These are phyloP conservation scores for Wickerhamiella siamensis DNA, from an alignment of 805 yeast genomes.

Conservation along the genomic window DNA sequence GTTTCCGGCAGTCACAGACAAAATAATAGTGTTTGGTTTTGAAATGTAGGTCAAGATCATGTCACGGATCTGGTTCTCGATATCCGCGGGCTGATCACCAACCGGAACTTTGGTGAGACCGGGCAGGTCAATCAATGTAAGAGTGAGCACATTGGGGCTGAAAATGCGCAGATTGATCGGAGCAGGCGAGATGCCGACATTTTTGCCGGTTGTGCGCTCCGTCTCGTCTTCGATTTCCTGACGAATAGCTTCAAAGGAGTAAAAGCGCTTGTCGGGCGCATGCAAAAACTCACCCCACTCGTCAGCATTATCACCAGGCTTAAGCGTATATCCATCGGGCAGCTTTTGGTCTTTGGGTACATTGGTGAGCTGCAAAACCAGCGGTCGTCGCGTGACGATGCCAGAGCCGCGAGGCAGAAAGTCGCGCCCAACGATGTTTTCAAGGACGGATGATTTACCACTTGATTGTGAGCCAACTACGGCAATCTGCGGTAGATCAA, in stretches of 20 bases:
- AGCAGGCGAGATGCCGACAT: constrained; percentile 74
- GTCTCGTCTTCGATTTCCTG: constrained; percentile 86
- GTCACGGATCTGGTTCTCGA: constrained; percentile 85
- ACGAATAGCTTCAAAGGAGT: constrained; percentile 78
- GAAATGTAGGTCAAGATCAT: constrained; percentile 87
- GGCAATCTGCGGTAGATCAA: constrained; percentile 87
- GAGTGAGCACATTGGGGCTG: constrained; percentile 86
- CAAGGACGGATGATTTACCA: constrained; percentile 81
- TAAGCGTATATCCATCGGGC: constrained; percentile 20
- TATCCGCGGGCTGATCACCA: constrained; percentile 97
- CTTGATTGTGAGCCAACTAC: constrained; percentile 87
- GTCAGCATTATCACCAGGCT: constrained; percentile 23
- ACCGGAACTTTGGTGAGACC: constrained; percentile 97
- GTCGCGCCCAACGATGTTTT: constrained; percentile 83
- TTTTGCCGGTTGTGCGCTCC: constrained; percentile 57
- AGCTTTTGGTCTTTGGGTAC: constrained; percentile 3
- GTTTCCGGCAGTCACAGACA: constrained; percentile 92
- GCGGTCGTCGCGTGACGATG: constrained; percentile 79
- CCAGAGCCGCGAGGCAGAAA: constrained; percentile 88
- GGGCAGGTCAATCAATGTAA: constrained; percentile 91
- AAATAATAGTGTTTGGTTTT: constrained; percentile 85
- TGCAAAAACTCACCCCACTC: constrained; percentile 99
- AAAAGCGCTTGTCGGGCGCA: constrained; percentile 74
- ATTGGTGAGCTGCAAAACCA: constrained; percentile 67
- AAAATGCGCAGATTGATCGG: constrained; percentile 89